Evolutionary conservation across 2,329 filamentous ascomycete species (phyloP), one percentile per base, ranked within the genome.

Genomic region (Exserohilum turcica): DNA sequence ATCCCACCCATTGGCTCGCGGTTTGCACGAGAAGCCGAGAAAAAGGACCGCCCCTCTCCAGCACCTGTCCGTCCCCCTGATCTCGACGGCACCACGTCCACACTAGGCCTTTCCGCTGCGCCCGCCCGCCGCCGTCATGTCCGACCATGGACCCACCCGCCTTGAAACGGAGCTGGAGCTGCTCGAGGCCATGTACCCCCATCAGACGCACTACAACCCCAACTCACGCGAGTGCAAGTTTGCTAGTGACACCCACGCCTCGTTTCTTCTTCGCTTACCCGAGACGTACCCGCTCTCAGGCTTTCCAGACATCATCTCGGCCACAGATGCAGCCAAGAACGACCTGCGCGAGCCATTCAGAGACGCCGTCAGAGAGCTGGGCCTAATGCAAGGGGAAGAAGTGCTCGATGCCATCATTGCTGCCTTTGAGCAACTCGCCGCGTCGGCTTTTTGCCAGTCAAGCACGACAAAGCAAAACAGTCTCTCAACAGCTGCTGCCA

Each of bases 121-220:
- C 47, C 21, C 18, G 19, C 19, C 12, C 33, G 31, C 36, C 43
- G 32, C 31, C 38, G 56, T 18, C 33, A 63, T 61, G 55, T 43
- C 53, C 19, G 37, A 53, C 18, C 48, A 43, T 24, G 46, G 53
- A 7, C 52, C 58, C 19, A 47, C 57, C 13, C 68, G 70, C 19
- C 64, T 78, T 7, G 54, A 62, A 24, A 66, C 58, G 13, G 77
- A 80, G 58, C 50, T 79, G 27, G 67, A 72, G 40, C 74, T 79
- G 10, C 68, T 80, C n/a, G 54, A 73, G 35, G 71, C 76, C 13
- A 79, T 79, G 71, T 79, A 78, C 51, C 77, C 77, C 3, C 69
- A 72, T 5, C 74, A 79, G 59, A 57, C 76, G 24, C 60, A 58
- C 18, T 77, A 68, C 61, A 47, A 62, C 16, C 18, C 54, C 1